Conservation (phyloP, 2,329 filamentous ascomycete species). For the Diaporthe citrichinensis region DNA sequence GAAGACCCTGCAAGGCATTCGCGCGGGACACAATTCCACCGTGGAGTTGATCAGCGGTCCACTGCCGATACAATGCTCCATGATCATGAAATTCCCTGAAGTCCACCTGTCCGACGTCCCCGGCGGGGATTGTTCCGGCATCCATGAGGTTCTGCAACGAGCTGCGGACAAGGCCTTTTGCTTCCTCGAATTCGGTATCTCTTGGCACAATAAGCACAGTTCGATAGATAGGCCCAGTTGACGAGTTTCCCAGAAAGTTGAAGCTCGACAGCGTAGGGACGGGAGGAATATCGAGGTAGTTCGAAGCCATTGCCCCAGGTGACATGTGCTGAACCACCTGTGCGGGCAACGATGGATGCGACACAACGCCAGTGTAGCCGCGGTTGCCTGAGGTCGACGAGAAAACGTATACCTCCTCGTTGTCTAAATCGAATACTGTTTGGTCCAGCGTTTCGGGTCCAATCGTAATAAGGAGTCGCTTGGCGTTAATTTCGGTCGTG, state of each 20-base stretch:
- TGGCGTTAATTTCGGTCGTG: constrained; percentile 1
- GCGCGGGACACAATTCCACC: not conserved
- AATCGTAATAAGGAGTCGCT: constrained; percentile 7
- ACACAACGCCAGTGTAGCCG: not conserved
- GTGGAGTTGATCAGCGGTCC: constrained; percentile 1
- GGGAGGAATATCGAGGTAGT: not conserved
- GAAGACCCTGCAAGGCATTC: constrained; percentile 15
- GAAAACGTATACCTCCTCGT: not conserved
- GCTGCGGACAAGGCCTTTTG: not conserved
- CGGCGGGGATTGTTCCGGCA: not conserved
- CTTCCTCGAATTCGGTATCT: not conserved
- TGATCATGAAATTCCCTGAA: constrained; percentile 7
- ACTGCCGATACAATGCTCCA: not conserved
- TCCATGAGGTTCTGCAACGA: constrained; percentile 24
- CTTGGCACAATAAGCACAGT: constrained; percentile 15
- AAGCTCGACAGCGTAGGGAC: not conserved
- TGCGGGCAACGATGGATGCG: constrained; percentile 7
- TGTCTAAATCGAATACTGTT: not conserved
- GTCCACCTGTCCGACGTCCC: not conserved
- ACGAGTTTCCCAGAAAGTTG: not conserved
- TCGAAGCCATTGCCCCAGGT: not conserved
- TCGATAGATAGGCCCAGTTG: not conserved
- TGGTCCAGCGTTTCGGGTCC: not conserved
- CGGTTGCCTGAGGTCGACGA: not conserved
- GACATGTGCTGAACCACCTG: not conserved